Evolutionary conservation across 2,329 filamentous ascomycete genomes (phyloP).

Genomic region (Microsporum audouinii): DNA sequence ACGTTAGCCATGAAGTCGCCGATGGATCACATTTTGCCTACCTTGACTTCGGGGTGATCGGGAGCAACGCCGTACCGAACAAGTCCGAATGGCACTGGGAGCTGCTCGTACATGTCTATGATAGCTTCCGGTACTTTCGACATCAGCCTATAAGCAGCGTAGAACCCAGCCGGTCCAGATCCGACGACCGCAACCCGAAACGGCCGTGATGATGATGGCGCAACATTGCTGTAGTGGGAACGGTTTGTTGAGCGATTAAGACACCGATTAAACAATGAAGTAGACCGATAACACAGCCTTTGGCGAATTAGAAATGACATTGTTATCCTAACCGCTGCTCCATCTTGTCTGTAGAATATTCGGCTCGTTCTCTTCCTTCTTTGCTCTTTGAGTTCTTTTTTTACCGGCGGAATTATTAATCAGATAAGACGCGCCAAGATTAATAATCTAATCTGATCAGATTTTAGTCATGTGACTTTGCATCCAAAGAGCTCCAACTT

Average conservation of each 20-base stretch:
- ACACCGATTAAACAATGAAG: not conserved
- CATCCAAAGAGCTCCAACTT: no score
- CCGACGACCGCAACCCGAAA: conserved; percentile 81
- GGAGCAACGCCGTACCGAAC: conserved; percentile 94
- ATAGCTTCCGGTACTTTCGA: conserved; percentile 57
- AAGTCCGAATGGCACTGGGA: conserved; percentile 85
- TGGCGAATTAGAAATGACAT: not conserved
- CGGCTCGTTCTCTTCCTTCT: not conserved
- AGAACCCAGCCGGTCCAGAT: conserved; percentile 92
- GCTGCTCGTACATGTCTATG: conserved; percentile 91
- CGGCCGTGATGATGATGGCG: conserved; percentile 31
- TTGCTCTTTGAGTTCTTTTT: not conserved
- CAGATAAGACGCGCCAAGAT: not conserved
- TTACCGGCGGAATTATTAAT: not conserved
- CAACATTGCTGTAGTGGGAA: conserved; percentile 9
- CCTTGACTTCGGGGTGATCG: conserved; percentile 97
- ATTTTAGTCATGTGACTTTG: not conserved
- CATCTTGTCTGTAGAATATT: not conserved
- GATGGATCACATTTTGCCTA: conserved; percentile 28
- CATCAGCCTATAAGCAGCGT: conserved; percentile 78
- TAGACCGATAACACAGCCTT: not conserved
- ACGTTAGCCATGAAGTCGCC: not conserved
- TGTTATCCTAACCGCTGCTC: not conserved
- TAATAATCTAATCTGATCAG: not conserved
- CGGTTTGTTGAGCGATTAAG: no score